A percentile compares a stretch with the other conserved stretches of the same genome.
These are phyloP conservation scores for Inosperma sp. DNA, from an alignment of 768 basidiomycete genomes.

Conservation along the genomic window DNA sequence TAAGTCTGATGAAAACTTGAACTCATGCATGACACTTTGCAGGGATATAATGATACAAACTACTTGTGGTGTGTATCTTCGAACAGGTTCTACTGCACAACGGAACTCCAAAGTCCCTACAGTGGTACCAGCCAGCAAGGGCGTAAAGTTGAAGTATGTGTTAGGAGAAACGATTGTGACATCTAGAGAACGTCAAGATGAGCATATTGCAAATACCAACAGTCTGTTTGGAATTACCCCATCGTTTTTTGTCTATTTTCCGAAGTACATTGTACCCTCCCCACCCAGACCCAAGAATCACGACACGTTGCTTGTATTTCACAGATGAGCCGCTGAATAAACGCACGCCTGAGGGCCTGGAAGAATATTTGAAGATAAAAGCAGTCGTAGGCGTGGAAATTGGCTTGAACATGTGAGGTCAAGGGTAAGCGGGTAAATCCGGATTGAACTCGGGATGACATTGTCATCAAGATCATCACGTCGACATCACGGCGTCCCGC, in stretches of 20 bases:
- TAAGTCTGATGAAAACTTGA: constrained; percentile 39
- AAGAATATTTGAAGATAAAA: too few species aligned
- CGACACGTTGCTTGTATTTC: constrained; percentile 42
- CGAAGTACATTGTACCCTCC: constrained; percentile 69
- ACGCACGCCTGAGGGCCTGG: constrained; percentile 18
- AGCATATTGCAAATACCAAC: background rate
- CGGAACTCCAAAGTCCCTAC: constrained; percentile 84
- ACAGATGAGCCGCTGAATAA: constrained; percentile 34
- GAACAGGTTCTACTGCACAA: constrained; percentile 75
- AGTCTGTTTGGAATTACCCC: too few species aligned
- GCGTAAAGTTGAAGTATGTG: constrained; percentile 65
- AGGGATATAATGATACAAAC: constrained; percentile 30
- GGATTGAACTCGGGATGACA: too few species aligned
- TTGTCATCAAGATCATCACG: too few species aligned
- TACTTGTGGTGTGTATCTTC: constrained; percentile 52
- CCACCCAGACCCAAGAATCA: constrained; percentile 76
- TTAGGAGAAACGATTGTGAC: constrained; percentile 64
- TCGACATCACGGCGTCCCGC: too few species aligned
- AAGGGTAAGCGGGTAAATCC: background rate
- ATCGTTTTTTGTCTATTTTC: constrained; percentile 64
- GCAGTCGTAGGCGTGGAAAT: background rate
- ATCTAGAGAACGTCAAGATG: constrained; percentile 36
- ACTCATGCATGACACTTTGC: background rate
- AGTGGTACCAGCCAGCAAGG: constrained; percentile 62
- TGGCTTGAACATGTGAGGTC: background rate